Base-by-base conservation (phyloP, 2,329 filamentous ascomycete species). In the Botryotinia convoluta region DNA sequence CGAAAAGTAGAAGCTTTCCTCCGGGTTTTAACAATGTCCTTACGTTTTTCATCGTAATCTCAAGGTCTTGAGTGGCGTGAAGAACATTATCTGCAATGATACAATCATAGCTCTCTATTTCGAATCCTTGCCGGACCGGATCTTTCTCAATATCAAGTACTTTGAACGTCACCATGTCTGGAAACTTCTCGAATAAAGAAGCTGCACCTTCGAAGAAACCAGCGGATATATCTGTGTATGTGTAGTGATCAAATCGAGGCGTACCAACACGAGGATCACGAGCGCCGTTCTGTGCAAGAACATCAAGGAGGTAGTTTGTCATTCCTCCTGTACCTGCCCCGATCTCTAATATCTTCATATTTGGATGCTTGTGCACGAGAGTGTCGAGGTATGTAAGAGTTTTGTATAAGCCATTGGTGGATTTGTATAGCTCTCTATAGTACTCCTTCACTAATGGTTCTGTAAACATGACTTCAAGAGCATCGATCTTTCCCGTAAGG, bases 71-170 rank as follows among this genome's bases (percentile, higher is more conserved):
- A 39, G 69, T 71, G 12, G 69, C 69, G 37, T 71, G 69, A 32
- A 71, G 59, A 63, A 71, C 69, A 3, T 62, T 37, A 5, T 37
- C 39, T 14, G 69, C 67, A 59, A 69, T 59, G 18, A 69, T 37
- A 26, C 54, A 29, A 42, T 69, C 51, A 22, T 69, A 69, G 9
- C 22, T 32, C 22, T n/a, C 12, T 6, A 14, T 7, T 37, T 59
- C 67, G 4, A 69, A 42, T 20, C 67, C 67, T 59, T 59, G 48
- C 14, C 12, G 18, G 4, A 14, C 35, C 10, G 67, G 51, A 37
- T 69, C 65, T 35, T 57, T 26, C 37, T 69, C 65, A 14, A 69
- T 54, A 32, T 69, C 65, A 4, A 69, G 32, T n/a, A 57, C 44
- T 26, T 59, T 54, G 48, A 54, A 69, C 2, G 18, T 54, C 9